Conservation (phyloP, 129 eudicot genomes). For the Saposhnikovia divaricata region DNA sequence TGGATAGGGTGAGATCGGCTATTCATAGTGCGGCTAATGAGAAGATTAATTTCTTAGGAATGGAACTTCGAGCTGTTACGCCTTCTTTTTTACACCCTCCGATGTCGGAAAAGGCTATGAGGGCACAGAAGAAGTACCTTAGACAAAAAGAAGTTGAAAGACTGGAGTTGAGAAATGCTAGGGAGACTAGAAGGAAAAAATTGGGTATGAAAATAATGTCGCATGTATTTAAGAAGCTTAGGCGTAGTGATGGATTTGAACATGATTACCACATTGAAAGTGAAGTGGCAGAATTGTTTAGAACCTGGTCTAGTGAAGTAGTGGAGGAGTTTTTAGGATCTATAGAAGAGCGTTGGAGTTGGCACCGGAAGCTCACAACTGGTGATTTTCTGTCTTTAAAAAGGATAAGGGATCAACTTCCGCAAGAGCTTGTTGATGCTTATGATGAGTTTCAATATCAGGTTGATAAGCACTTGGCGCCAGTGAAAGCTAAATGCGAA, state of each 20-base stretch:
- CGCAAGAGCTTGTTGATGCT: constrained; percentile 57
- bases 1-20: constrained; percentile 46
- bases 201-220: constrained; percentile 61
- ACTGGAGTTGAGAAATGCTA: constrained; percentile 58
- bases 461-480: constrained; percentile 70
- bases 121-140: constrained; percentile 73
- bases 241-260: constrained; percentile 43
- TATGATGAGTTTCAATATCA: constrained; percentile 72
- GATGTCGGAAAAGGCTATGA: constrained; percentile 72
- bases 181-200: constrained; percentile 68
- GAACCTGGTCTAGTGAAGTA: constrained; percentile 59
- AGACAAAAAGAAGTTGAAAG: constrained; percentile 78
- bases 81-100: constrained; percentile 74
- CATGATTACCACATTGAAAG: constrained; percentile 60
- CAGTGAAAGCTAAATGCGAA: constrained; percentile 50
- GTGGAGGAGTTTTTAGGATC: constrained; percentile 56
- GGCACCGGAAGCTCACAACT: constrained; percentile 52
- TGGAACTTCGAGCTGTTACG: constrained; percentile 77
- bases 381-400: constrained; percentile 75
- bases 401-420: constrained; percentile 78
- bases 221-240: constrained; percentile 68
- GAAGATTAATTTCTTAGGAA: constrained; percentile 70
- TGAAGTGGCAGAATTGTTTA: constrained; percentile 67
- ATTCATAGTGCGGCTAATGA: constrained; percentile 86
- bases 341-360: constrained; percentile 61